Evolutionary conservation across 768 basidiomycete genomes (phyloP), one percentile per base, ranked within the genome.

Genomic region (Calocera viscosa): DNA sequence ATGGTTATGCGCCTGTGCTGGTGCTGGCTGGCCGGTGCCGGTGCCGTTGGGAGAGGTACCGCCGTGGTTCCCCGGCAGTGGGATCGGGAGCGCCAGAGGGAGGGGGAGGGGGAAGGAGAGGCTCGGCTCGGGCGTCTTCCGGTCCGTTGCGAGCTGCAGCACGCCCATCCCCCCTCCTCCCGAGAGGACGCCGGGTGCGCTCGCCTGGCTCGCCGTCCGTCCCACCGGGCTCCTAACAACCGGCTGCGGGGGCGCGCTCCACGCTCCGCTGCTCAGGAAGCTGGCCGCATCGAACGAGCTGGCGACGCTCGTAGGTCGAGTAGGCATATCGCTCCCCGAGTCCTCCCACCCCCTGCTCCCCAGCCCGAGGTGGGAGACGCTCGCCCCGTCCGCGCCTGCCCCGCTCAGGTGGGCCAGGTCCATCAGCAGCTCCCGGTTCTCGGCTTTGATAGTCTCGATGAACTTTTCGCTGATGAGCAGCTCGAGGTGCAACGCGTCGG

Each of bases 311-410:
- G 53, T 60, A 12, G 53, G 53, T 10, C 53, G 24, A 2, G 53
- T 60, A 10, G 53, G 53, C 53, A 60, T 28, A 2, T 60, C 53
- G 53, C 53, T 60, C 14, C 53, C 53, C 53, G 24, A 26, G 14
- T 60, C 53, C 30, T 60, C 53, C 53, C 53, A 60, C 30, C 53
- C 53, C 30, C 53, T 60, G 30, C 53, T 60, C 7, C 53, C 53
- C 26, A 60, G 53, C 53, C 53, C 53, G 24, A 60, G 30, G 53
- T 60, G 53, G 30, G 14, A 28, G 5, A 60, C 53, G 30, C 53
- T 60, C 26, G 5, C 53, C 53, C 26, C 53, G 43, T 47, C 43
- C 24, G 43, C 43, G 2, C 30, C 53, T 5, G 53, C 24, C 7
- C 53, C 53, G 3, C 14, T 28, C 14, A 60, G 53, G 53, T 26